Evolutionary conservation across 1,284 basidiomycete species (phyloP), one percentile per base, ranked within the genome.

Genomic region (Golubevia pallescens): DNA sequence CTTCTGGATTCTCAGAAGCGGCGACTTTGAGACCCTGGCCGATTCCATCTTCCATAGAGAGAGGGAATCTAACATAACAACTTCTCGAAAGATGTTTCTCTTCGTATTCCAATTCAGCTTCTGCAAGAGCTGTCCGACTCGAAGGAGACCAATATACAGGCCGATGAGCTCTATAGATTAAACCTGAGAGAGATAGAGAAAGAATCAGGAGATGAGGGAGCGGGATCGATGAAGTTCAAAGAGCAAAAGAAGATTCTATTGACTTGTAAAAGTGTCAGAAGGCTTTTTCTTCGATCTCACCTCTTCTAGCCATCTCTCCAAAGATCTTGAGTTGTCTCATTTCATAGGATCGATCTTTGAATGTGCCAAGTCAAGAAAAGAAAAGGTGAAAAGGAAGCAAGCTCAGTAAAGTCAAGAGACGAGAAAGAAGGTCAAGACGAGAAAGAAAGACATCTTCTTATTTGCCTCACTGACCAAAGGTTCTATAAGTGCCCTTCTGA

Each of bases 131-230:
- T 0, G 97, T 97, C 10, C 90, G 90, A 2, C 95, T 96, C 0
- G 95, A 97, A 0, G 96, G 96, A 0, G 96, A 98, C 86, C 94
- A 99, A 85, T 97, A 92, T 1, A 97, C 94, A 0, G 97, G 97
- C 20, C 94, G 91, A 73, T 93, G 91, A 67, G 92, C 91, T 65
- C 94, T 90, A 72, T 93, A 93, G 69, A 99, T 93, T 23, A 95
- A 88, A 48, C 91, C 93, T 91, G 28, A 28, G 28, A 51, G 24
- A 20, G 20, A 21, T 32, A 21, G 34, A 4, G 38, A 24, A 20
- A 1, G 5, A 34, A 48, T 5, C 23, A 42, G 48, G 48, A 38
- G 21, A 24, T 19, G 19, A 13, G 57, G 14, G 7, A 19, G 1
- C 7, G 6, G 19, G 8, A 42, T 16, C 71, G 71, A 23, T 65